These are phyloP conservation scores for Penicillium sp. DNA, from an alignment of 2,329 filamentous ascomycete species.

Conservation along the genomic window DNA sequence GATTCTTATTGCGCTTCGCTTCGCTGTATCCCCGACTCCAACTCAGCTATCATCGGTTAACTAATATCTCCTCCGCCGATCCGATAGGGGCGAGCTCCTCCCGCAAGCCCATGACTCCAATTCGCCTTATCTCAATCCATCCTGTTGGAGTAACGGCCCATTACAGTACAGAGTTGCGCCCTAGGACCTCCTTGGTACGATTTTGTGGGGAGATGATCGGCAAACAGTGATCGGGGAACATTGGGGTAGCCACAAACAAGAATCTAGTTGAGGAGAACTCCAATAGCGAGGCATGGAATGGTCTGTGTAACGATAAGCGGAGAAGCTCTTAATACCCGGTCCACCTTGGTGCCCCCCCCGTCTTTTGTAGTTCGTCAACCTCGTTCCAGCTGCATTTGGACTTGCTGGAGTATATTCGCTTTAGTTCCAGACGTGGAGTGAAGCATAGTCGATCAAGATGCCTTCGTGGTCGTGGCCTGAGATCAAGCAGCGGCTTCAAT, in stretches of 20 bases:
- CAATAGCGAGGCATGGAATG: neutral
- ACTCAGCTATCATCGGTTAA: neutral
- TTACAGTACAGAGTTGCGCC: neutral
- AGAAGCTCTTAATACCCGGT: neutral
- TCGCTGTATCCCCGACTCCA: neutral
- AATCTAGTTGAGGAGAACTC: neutral
- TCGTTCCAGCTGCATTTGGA: neutral
- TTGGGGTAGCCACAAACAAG: neutral
- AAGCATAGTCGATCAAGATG: neutral
- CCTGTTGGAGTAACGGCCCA: neutral
- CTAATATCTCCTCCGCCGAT: neutral
- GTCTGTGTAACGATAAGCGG: slow-evolving; percentile 13
- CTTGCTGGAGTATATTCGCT: neutral
- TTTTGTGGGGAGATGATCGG: slow-evolving; percentile 1
- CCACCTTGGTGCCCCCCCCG: neutral
- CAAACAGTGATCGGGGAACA: slow-evolving; percentile 4
- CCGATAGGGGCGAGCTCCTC: neutral
- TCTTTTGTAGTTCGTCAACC: neutral
- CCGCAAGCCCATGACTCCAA: neutral
- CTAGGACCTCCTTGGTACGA: neutral
- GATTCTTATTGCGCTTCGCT: neutral
- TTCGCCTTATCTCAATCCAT: neutral
- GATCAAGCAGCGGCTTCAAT: slow-evolving; percentile 11
- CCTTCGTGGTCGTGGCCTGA: slow-evolving; percentile 13
- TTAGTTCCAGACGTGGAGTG: neutral